Percentiles rank a stretch among this genome's conserved stretches.
phyloP scores from a whole-genome alignment of 2,329 filamentous ascomycete species.

The Colletotrichum sp. region DNA sequence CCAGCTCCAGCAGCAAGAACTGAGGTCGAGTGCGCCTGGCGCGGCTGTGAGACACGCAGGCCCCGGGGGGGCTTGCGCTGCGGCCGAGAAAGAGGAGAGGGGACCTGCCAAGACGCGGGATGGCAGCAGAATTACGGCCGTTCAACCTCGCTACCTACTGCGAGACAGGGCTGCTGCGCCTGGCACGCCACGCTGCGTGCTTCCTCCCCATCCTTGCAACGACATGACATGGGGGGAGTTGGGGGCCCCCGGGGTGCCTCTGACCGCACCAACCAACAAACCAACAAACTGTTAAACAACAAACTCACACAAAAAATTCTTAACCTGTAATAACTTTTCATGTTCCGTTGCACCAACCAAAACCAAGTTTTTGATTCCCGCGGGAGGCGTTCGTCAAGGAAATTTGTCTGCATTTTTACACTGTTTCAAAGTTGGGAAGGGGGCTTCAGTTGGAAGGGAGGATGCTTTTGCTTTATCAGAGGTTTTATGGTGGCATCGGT shows the following conservation, averaged over 20 bases:
- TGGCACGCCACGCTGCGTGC: not conserved
- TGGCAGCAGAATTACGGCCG: not conserved
- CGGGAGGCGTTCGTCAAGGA: not conserved
- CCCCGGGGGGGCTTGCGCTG: not conserved
- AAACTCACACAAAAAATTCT: not conserved
- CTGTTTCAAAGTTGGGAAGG: not conserved
- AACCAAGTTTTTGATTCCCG: not conserved
- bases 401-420: not conserved
- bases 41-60: constrained; percentile 3
- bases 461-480: not conserved
- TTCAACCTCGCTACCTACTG: not conserved
- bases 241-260: not conserved
- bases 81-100: constrained; percentile 19
- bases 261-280: not conserved
- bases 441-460: not conserved
- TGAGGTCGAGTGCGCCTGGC: not conserved
- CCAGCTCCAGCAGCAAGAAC: constrained; percentile 11
- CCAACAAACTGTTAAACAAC: not conserved
- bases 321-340: constrained; percentile 15
- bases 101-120: not conserved
- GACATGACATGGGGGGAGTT: not conserved
- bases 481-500: not conserved
- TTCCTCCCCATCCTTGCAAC: not conserved
- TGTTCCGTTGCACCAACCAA: constrained; percentile 2
- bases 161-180: not conserved